Evolutionary conservation across 1,139 yeast genomes (phyloP), one percentile per base, ranked within the genome.

Genomic region (Suhomyces panamericanus): DNA sequence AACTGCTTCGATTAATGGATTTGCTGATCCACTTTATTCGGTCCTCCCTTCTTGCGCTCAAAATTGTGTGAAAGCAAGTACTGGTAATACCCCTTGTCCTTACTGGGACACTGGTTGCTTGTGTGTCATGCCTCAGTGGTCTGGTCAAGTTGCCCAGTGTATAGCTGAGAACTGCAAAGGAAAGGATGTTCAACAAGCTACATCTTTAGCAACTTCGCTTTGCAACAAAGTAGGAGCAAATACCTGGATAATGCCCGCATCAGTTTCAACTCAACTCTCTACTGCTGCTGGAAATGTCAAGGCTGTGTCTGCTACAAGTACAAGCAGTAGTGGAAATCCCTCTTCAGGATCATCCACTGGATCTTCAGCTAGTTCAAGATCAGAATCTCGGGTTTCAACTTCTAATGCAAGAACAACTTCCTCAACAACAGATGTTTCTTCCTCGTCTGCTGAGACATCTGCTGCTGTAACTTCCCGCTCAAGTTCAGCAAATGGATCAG

Each of bases 51-150:
- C 56, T 2, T 76, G 81, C 60, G 81, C 80, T 39, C 56, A 66
- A 51, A 55, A 54, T 1, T 75, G 80, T 63, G 75, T 70, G n/a
- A 60, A 57, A 29, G 57, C 58, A 42, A 60, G 63, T 39, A 65
- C 72, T 27, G 62, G 62, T 4, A 58, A 58, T 37, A 70, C 76
- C 5, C 76, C 76, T 29, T 75, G 80, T 55, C 80, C 80, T 38
- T 74, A 75, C 64, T 75, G 80, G 80, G 80, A 75, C 52, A 71
- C 80, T 27, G 80, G 80, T 4, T 75, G 80, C 56, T 66, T 75
- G 53, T 75, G 80, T 60, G 77, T 74, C 16, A 75, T 76, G 77
- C 70, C 75, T 14, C 69, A 64, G 50, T 75, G 77, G 77, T 62
- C 71, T 31, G 76, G 75, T 17, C 54, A 56, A 38, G 78, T 76